These are phyloP conservation scores for baker's yeast (Saccharomyces cerevisiae) DNA, from an alignment of 805 yeast species.

Conservation along the genomic window DNA sequence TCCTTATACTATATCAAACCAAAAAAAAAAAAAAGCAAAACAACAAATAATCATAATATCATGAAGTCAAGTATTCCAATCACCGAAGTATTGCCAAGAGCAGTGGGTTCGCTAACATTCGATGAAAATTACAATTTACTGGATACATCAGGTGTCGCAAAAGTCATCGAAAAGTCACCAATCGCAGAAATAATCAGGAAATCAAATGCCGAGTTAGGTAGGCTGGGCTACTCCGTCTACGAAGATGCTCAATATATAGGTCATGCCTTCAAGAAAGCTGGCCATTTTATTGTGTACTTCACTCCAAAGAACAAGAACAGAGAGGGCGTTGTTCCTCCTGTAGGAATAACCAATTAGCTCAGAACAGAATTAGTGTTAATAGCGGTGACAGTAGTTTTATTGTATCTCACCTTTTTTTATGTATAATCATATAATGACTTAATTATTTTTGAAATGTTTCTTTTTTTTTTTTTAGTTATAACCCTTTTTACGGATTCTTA, in stretches of 20 bases:
- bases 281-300: constrained; percentile 11
- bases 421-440: not conserved
- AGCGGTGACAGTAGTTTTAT: not conserved
- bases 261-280: constrained; percentile 18
- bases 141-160: constrained; percentile 25
- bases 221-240: constrained; percentile 21
- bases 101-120: constrained; percentile 24
- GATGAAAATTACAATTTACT: constrained; percentile 22
- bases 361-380: not conserved
- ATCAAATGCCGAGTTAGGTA: constrained; percentile 18
- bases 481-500: not conserved
- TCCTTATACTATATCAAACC: not conserved
- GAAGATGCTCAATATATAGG: constrained; percentile 15
- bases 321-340: not conserved
- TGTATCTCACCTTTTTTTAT: not conserved
- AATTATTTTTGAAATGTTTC: not conserved
- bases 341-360: constrained; percentile 1
- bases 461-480: not conserved
- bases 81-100: constrained; percentile 10
- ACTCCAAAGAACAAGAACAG: constrained; percentile 8
- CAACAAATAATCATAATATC: not conserved
- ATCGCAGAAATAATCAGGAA: constrained; percentile 18
- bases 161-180: constrained; percentile 15
- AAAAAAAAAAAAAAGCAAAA: not conserved
- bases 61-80: not conserved